Evolutionary conservation across 2,329 filamentous ascomycete species (phyloP), one percentile per base, ranked within the genome.

Genomic region (Blumeriella jaapii): DNA sequence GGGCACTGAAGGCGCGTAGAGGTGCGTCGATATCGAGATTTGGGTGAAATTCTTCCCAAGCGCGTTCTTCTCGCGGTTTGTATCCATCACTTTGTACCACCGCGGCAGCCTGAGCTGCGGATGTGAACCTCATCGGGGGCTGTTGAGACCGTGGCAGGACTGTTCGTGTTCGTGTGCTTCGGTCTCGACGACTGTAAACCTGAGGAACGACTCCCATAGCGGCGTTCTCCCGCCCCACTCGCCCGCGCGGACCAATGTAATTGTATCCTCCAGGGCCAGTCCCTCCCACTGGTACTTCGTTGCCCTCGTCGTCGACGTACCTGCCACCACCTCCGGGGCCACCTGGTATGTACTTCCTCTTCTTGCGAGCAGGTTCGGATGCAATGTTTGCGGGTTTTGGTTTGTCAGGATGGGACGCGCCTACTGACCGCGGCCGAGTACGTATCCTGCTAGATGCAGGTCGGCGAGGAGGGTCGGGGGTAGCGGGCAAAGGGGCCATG

Each of bases 41-140:
- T 0, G 85, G 86, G 59, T 98, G 91, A 46, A 96, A 96, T 57
- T 98, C 91, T 54, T 95, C 87, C 86, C 89, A 98, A 34, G 85
- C 84, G 44, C 89, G 78, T 63, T 98, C 91, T 61, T 98, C 91
- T 53, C 91, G 73, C 19, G 91, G 91, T 58, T 98, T 98, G 61
- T 96, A 96, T 32, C 89, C 87, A 63, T 96, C 91, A 51, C 78
- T 87, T 55, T 94, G 86, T 48, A 85, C 83, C 40, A 91, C 81
- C 3, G 82, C 86, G 32, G 87, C 84, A 17, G 86, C 86, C 9
- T 89, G 85, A n/a, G 80, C 85, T 19, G 52, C 47, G 11, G 51
- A 51, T 26, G 43, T 52, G 34, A 47, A 53, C 33, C 50, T 48
- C 49, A 53, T 54, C 12, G 50, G 48, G 65, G 69, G 45, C 71